Evolutionary conservation across 306 rosid genomes (phyloP).

Genomic region (Castanea mollissima): DNA sequence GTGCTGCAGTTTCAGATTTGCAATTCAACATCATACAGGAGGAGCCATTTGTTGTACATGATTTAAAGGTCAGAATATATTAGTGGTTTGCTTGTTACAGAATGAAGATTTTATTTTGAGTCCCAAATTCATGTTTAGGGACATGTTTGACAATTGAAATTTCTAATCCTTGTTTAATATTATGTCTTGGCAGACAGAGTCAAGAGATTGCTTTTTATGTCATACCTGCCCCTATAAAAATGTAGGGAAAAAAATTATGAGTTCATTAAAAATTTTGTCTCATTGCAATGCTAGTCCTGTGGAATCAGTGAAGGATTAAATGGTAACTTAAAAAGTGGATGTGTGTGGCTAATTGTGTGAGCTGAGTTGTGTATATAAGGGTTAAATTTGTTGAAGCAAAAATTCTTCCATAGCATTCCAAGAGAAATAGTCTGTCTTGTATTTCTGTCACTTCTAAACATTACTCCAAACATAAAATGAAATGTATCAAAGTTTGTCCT

Average conservation of each 20-base stretch:
- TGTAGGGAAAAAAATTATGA: background rate
- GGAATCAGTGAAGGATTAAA: background rate
- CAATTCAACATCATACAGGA: constrained; percentile 73
- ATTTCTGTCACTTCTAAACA: background rate
- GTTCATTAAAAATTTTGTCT: background rate
- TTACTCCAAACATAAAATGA: background rate
- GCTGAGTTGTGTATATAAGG: background rate
- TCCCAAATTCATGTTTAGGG: background rate
- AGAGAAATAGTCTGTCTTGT: background rate
- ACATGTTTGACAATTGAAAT: background rate
- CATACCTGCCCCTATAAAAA: background rate
- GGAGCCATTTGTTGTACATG: constrained; percentile 68
- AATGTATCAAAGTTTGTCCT: no score
- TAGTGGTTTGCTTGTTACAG: background rate
- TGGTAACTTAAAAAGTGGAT: background rate
- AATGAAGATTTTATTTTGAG: background rate
- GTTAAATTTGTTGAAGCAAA: background rate
- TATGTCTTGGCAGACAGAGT: background rate
- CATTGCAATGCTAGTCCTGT: background rate
- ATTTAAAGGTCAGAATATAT: constrained; percentile 57
- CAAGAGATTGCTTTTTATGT: background rate
- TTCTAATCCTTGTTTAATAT: background rate
- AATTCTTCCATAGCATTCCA: background rate
- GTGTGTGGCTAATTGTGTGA: background rate
- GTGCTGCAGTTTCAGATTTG: constrained; percentile 94